Evolutionary conservation across 2,329 filamentous ascomycete species (phyloP), one percentile per base, ranked within the genome.

Genomic region (Sarocladium strictum): DNA sequence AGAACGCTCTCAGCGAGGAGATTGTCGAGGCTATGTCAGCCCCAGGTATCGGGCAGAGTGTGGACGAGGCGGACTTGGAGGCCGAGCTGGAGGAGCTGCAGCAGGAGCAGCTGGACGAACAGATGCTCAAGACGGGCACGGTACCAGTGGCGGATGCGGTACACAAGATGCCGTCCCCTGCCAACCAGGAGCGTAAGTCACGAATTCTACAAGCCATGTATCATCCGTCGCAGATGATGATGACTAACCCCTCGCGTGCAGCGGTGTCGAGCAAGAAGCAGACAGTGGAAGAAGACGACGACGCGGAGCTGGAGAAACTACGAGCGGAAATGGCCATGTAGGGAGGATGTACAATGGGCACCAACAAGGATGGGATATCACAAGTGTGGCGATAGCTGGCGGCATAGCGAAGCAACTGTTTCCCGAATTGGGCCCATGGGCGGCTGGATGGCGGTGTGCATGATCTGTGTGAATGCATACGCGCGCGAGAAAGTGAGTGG

Each of bases 261-360:
- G 69, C 66, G 54, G 59, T 70, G 26, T 63, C 68, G 29, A 64
- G 54, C 60, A 68, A 64, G 63, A 66, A 63, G 55, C 63, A 82
- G 61, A 72, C 74, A 58, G 69, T 67, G 67, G 90, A 96, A 70
- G 92, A 97, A 70, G 93, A 97, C 79, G 94, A 97, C 68, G 93
- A 97, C 71, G 93, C 87, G 64, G 93, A 97, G 75, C 77, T 97
- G 66, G 84, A 87, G 72, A 97, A 94, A 74, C 73, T 99, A 62
- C 91, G 96, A 69, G 92, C 90, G 33, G 93, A 97, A 73, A 97
- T 97, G 93, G 92, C 92, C 60, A 96, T 97, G 87, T 96, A 66
- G 78, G 17, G 9, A 15, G 47, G 29, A 40, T 11, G 26, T 6
- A 33, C 12, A 21, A 51, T 35, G n/a, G 11, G 19, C 26, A 27